phyloP scores from a whole-genome alignment of 2,329 filamentous ascomycete species.

The Arthroderma sp. region DNA sequence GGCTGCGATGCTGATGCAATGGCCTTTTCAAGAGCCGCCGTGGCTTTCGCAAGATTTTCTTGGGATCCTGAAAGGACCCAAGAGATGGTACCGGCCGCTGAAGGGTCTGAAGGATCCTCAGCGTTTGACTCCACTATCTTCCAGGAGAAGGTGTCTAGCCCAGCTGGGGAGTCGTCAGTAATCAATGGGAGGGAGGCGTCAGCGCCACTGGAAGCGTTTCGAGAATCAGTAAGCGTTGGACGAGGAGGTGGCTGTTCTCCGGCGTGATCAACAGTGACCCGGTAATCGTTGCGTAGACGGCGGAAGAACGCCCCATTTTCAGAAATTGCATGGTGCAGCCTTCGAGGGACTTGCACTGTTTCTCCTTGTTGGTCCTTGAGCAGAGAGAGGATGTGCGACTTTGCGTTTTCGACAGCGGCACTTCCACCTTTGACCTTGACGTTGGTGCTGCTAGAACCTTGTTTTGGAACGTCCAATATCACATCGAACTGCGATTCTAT shows the following conservation, averaged over 20 bases:
- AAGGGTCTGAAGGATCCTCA: conserved; percentile 14
- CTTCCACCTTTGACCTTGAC: conserved; percentile 76
- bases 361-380: conserved; percentile 80
- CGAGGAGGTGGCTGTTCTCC: conserved; percentile 64
- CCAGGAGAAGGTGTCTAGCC: conserved; percentile 65
- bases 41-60: conserved; percentile 72
- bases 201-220: conserved; percentile 44
- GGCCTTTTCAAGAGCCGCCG: conserved; percentile 57
- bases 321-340: conserved; percentile 63
- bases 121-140: conserved; percentile 50
- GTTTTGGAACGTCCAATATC: conserved; percentile 78
- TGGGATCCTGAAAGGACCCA: conserved; percentile 75
- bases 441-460: conserved; percentile 68
- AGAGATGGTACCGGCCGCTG: conserved; percentile 39
- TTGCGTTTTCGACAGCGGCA: conserved; percentile 68
- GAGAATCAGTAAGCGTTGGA: conserved; percentile 30
- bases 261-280: conserved; percentile 83
- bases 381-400: conserved; percentile 63
- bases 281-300: conserved; percentile 68
- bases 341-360: conserved; percentile 69
- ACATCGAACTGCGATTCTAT: conserved; percentile 80
- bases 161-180: conserved; percentile 62
- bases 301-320: conserved; percentile 94
- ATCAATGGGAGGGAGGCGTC: conserved; percentile 64
- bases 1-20: conserved; percentile 45